Base-by-base conservation (phyloP, 306 rosid genomes). In the Medicago arabica region DNA sequence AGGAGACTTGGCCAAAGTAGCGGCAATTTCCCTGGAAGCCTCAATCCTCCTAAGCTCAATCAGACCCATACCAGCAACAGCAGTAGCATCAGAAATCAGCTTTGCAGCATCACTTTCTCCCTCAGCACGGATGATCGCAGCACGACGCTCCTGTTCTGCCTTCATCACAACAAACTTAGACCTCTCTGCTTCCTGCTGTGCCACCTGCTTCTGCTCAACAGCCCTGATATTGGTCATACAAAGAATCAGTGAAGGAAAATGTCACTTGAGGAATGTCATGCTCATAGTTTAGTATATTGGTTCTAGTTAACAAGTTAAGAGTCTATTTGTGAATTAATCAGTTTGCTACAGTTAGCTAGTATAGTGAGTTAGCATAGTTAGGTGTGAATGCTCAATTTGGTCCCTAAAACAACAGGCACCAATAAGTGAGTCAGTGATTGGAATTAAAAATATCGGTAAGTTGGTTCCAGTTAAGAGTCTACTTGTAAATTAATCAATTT, bases 141-240 rank as follows among this genome's bases (percentile, higher is more conserved):
- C 98, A 10, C 98, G 73, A 50, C 96, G 77, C 86, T 95, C 97
- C 85, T 95, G 98, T 84, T 92, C 98, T 0, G 98, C 90, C 89
- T 95, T 95, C 31, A 93, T 93, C 80, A 95, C 98, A 4, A 95
- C 90, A 19, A 88, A 95, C 79, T 92, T 95, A 3, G 97, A 92
- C 59, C 98, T 67, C 88, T 92, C 98, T 0, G 97, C 98, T 86
- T 95, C 98, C 81, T 95, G 97, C 83, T 95, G 97, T 0, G 97
- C 97, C 77, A 95, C 97, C 86, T 95, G 98, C 85, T 95, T 92
- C 87, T 89, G 93, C 85, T 93, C 97, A 9, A 93, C 96, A 3
- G 98, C 98, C 61, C 91, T 71, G 28, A 12, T 18, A 53, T 36
- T 70, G 47, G 50, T 31, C 75, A 70, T 12, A 23, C 49, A 64